Evolutionary conservation across 768 basidiomycete genomes (phyloP), one percentile per base, ranked within the genome.

Genomic region (Suillus fuscotomentosus): DNA sequence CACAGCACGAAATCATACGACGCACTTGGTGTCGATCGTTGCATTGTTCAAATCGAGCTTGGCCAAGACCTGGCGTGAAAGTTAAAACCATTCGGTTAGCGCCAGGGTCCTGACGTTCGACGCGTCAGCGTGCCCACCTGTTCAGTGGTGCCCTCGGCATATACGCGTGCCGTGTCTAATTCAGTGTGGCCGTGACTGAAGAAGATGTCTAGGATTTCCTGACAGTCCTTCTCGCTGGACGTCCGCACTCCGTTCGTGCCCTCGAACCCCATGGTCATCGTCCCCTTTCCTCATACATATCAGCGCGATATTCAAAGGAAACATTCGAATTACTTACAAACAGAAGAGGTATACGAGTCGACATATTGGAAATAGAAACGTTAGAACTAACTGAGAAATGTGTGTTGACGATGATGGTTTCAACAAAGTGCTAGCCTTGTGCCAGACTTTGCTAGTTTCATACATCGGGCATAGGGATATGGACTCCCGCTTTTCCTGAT

Each of bases 91-190:
- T 50, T 53, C 31, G 48, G 22, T 22, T 10, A 6, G 27, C 2
- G 24, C 14, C 15, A 38, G 60, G 36, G n/a, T n/a, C 14, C 8
- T 24, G 4, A 27, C 17, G 14, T 36, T 57, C 53, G 7, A 57
- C 17, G 24, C 24, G 17, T 60, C 36, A 36, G 14, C 4, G 22
- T 61, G 24, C 9, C n/a, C 11, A 82, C 84, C 70, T 79, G 77
- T 70, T 90, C 87, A 8, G 85, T 85, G 0, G 86, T 86, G 1
- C 86, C 85, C 31, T 78, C 78, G 13, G 74, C 78, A 63, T 88
- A 87, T 8, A 77, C 68, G 20, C 84, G 77, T 10, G 85, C 81
- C 0, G 84, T 83, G 64, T 88, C 86, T 27, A 87, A 72, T 68
- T 83, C 81, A 9, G 68, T 75, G 62, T 83, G 76, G 3, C 82